Percentiles rank a stretch among this genome's conserved stretches.
phyloP scores from a whole-genome alignment of 2,329 filamentous ascomycete genomes.

The Aspergillus felis region DNA sequence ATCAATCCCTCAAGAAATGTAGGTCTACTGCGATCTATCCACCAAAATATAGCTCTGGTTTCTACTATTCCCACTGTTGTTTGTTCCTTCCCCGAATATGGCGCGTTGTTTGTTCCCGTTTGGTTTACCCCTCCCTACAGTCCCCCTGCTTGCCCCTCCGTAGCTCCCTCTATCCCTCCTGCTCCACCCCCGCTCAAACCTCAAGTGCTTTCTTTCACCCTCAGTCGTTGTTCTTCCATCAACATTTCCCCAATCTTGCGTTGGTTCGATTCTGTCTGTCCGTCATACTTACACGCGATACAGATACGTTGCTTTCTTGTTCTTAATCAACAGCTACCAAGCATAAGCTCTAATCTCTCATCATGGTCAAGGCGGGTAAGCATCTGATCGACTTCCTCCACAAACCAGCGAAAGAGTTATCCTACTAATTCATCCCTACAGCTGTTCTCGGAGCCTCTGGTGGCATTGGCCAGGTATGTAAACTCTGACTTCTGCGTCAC shows the following conservation, averaged over 20 bases:
- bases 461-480: slow-evolving; percentile 90
- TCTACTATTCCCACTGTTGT: not conserved
- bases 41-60: not conserved
- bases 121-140: not conserved
- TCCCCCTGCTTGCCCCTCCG: not conserved
- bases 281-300: not conserved
- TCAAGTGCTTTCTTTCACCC: not conserved
- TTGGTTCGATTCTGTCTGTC: not conserved
- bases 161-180: slow-evolving; percentile 7
- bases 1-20: not conserved
- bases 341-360: slow-evolving; percentile 20
- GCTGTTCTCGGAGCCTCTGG: slow-evolving; percentile 92
- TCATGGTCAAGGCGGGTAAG: slow-evolving; percentile 48
- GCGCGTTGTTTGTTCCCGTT: not conserved
- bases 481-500: slow-evolving; percentile 3
- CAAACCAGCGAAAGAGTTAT: not conserved
- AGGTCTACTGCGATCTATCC: not conserved
- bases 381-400: not conserved
- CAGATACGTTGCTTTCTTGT: not conserved
- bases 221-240: slow-evolving; percentile 2
- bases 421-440: slow-evolving; percentile 27
- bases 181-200: slow-evolving; percentile 1
- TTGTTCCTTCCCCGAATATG: not conserved
- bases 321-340: not conserved
- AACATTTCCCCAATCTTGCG: not conserved